Evolutionary conservation across 2,329 filamentous ascomycete species (phyloP).

Genomic region (Talaromyces funiculosus): DNA sequence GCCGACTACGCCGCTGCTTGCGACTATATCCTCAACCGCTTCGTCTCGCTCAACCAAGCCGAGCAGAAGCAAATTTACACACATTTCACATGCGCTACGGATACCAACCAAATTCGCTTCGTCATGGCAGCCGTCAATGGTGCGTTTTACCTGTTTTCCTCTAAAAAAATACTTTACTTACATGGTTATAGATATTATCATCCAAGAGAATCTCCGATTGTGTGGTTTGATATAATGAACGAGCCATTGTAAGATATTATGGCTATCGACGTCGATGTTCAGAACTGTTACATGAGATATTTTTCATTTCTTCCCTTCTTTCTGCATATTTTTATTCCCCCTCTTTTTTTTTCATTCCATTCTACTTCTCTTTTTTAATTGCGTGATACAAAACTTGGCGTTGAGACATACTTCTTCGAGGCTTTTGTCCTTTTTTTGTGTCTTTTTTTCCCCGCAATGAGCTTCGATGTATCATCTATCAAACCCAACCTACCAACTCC

Average conservation of each 20-base stretch:
- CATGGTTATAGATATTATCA: slow-evolving; percentile 77
- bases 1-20: slow-evolving; percentile 93
- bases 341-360: slow-evolving; percentile 4
- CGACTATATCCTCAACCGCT: slow-evolving; percentile 98
- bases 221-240: slow-evolving; percentile 84
- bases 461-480: slow-evolving; percentile 8
- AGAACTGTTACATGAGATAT: slow-evolving; percentile 13
- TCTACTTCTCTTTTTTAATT: slow-evolving; percentile 20
- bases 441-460: slow-evolving; percentile 18
- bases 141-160: slow-evolving; percentile 37
- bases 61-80: slow-evolving; percentile 99
- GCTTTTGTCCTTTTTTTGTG: slow-evolving; percentile 23
- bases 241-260: slow-evolving; percentile 11
- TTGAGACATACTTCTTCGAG: slow-evolving; percentile 29
- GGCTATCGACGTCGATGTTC: slow-evolving; percentile 12
- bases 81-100: slow-evolving; percentile 97
- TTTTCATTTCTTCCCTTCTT: slow-evolving; percentile 25
- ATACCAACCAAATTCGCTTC: slow-evolving; percentile 98
- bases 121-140: slow-evolving; percentile 99
- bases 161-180: slow-evolving; percentile 3
- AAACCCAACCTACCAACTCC: neutral
- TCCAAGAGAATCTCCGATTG: slow-evolving; percentile 96
- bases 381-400: slow-evolving; percentile 29
- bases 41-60: slow-evolving; percentile 96
- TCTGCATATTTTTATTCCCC: slow-evolving; percentile 15